phyloP scores from a whole-genome alignment of 495 filamentous ascomycete genomes.

The Poronia punctata region DNA sequence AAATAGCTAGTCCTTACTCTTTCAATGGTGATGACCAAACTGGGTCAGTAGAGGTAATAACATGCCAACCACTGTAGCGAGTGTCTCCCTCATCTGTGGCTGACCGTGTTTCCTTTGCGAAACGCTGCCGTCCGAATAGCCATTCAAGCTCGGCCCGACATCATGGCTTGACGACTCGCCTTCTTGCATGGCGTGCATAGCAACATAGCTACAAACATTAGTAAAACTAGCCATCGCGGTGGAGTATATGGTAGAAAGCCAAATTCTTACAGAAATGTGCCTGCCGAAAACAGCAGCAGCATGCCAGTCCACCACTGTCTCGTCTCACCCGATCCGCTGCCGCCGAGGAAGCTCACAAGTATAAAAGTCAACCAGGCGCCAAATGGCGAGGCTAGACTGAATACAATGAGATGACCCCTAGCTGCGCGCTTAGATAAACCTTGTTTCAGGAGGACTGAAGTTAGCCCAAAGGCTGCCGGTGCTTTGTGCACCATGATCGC shows the following conservation, averaged over 20 bases:
- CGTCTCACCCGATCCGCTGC: constrained; percentile 31
- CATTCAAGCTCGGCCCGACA: constrained; percentile 50
- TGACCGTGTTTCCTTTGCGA: constrained; percentile 43
- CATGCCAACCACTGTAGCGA: constrained; percentile 82
- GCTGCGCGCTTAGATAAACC: constrained; percentile 80
- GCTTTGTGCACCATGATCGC: constrained; percentile 98
- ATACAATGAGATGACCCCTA: constrained; percentile 77
- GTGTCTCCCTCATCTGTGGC: constrained; percentile 55
- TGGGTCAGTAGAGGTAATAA: constrained; percentile 81
- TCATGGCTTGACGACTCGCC: constrained; percentile 48
- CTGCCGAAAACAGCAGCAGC: constrained; percentile 82
- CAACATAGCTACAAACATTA: constrained; percentile 67
- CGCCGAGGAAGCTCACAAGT: constrained; percentile 64
- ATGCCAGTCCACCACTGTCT: constrained; percentile 86
- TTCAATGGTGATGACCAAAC: constrained; percentile 82
- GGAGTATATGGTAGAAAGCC: constrained; percentile 9
- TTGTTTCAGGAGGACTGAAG: constrained; percentile 80
- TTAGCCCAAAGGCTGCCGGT: constrained; percentile 90
- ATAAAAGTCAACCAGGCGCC: constrained; percentile 81
- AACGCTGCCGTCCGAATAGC: constrained; percentile 54
- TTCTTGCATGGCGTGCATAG: constrained; percentile 97
- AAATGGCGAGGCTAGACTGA: constrained; percentile 82
- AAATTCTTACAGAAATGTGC: constrained; percentile 95
- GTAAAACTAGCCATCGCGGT: constrained; percentile 2
- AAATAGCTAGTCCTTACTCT: not conserved